Evolutionary conservation across 129 eudicot genomes (phyloP).

Genomic region (Pseudognaphalium luteoalbum): DNA sequence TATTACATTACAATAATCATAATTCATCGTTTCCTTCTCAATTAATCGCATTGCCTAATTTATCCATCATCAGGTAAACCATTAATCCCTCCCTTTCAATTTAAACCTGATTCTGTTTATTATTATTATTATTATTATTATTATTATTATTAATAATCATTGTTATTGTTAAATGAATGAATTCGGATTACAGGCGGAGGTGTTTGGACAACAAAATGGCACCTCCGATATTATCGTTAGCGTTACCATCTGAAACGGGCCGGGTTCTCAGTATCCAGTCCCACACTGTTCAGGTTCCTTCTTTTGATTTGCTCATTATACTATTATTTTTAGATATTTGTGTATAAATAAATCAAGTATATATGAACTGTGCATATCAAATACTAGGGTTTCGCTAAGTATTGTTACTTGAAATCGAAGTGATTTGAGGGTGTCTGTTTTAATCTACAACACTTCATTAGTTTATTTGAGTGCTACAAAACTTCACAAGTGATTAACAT

Average conservation of each 20-base stretch:
- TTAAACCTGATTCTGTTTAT: not conserved
- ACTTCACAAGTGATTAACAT: too few species aligned
- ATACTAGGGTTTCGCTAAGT: too few species aligned
- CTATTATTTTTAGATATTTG: too few species aligned
- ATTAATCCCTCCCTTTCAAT: not conserved
- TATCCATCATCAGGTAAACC: not conserved
- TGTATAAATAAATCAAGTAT: too few species aligned
- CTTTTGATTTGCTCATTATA: not conserved
- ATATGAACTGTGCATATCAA: too few species aligned
- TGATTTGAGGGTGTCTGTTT: too few species aligned
- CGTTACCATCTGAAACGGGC: conserved; percentile 88
- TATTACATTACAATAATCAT: not conserved
- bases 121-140: not conserved
- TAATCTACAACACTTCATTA: too few species aligned
- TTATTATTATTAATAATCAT: not conserved
- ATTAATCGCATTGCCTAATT: not conserved
- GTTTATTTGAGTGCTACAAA: too few species aligned
- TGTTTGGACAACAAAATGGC: conserved; percentile 45
- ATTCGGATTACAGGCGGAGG: conserved; percentile 30
- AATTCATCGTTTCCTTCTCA: not conserved
- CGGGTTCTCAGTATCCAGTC: conserved; percentile 98
- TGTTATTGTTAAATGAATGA: conserved; percentile 1
- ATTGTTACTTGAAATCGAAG: too few species aligned
- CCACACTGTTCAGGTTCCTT: conserved; percentile 85
- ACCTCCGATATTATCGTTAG: conserved; percentile 82